phyloP scores from a whole-genome alignment of 2,329 filamentous ascomycete species.

The Tympanopsis confertula region DNA sequence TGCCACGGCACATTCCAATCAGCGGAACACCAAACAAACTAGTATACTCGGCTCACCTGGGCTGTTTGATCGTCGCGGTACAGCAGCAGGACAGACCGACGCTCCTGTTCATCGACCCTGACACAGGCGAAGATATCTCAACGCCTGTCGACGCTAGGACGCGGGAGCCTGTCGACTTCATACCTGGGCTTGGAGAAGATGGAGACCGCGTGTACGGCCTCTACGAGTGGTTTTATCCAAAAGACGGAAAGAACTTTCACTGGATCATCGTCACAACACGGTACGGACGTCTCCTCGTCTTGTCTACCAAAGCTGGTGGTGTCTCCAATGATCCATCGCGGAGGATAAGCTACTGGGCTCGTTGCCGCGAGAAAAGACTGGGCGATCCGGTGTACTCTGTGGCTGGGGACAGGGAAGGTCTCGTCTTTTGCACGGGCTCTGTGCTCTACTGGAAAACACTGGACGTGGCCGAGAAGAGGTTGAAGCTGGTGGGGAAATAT shows the following conservation, averaged over 20 bases:
- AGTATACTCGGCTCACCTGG: slow-evolving; percentile 13
- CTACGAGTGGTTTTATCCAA: slow-evolving; percentile 50
- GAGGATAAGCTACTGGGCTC: slow-evolving; percentile 39
- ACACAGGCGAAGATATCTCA: slow-evolving; percentile 39
- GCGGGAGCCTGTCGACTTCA: slow-evolving; percentile 29
- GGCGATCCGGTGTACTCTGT: slow-evolving; percentile 41
- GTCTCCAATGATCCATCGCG: slow-evolving; percentile 9
- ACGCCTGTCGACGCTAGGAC: slow-evolving; percentile 27
- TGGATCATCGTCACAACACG: slow-evolving; percentile 51
- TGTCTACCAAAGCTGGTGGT: slow-evolving; percentile 26
- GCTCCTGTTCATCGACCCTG: slow-evolving; percentile 16
- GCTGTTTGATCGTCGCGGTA: slow-evolving; percentile 14
- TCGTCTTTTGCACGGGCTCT: slow-evolving; percentile 43
- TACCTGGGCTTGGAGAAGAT: slow-evolving; percentile 41
- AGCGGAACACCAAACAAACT: slow-evolving; percentile 17
- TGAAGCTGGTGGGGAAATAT: slow-evolving; percentile 32
- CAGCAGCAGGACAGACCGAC: slow-evolving; percentile 11
- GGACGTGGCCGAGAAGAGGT: slow-evolving; percentile 34
- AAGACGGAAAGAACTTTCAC: slow-evolving; percentile 43
- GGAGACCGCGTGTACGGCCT: slow-evolving; percentile 50
- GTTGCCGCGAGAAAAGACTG: slow-evolving; percentile 31
- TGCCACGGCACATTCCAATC: slow-evolving; percentile 36
- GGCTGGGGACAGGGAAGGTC: slow-evolving; percentile 37
- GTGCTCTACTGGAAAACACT: slow-evolving; percentile 44
- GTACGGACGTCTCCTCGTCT: slow-evolving; percentile 40